Conservation (phyloP, 352 stramenopile genomes). For the Phytophthora nicotianae region DNA sequence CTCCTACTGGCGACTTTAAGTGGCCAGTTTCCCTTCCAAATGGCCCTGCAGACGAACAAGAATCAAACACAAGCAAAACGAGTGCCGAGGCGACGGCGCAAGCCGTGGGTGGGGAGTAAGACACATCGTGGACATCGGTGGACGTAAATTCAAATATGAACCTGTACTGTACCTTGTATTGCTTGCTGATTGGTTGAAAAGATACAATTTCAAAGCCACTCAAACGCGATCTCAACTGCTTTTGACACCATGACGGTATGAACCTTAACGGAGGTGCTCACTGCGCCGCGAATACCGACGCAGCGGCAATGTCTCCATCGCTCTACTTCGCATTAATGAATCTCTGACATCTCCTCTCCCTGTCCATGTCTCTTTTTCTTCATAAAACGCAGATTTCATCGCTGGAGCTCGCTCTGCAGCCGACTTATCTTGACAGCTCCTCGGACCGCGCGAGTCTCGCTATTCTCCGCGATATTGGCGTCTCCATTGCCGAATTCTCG, state of each 20-base stretch:
- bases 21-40: constrained; percentile 29
- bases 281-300: not conserved
- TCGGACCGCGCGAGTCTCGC: constrained; percentile 63
- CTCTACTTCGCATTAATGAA: not conserved
- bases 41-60: constrained; percentile 25
- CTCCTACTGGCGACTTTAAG: constrained; percentile 29
- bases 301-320: constrained; percentile 4
- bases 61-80: constrained; percentile 23
- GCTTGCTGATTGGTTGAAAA: constrained; percentile 24
- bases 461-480: constrained; percentile 59
- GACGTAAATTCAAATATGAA: constrained; percentile 39
- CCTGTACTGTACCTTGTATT: constrained; percentile 25
- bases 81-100: constrained; percentile 12
- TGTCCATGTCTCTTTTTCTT: not conserved
- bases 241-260: constrained; percentile 32
- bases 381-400: constrained; percentile 14
- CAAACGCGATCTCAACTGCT: constrained; percentile 7
- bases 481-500: constrained; percentile 27
- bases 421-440: constrained; percentile 67
- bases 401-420: constrained; percentile 48
- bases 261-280: constrained; percentile 7
- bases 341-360: constrained; percentile 10
- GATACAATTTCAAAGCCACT: constrained; percentile 3
- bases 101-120: constrained; percentile 24
- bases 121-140: constrained; percentile 20